Conservation (phyloP, 2,329 filamentous ascomycete genomes). For the Blumeria graminis region DNA sequence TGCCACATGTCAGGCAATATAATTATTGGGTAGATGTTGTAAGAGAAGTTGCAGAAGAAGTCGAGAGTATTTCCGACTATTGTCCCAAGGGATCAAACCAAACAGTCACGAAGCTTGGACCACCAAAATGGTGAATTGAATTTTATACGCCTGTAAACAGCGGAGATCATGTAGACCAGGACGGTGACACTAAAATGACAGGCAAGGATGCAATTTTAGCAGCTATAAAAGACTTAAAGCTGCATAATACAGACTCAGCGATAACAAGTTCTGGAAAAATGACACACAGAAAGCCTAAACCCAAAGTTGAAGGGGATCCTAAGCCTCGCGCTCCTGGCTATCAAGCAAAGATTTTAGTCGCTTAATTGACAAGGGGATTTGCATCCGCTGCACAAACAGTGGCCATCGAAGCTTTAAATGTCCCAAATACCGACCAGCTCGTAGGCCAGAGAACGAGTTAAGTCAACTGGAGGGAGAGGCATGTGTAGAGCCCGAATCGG, state of each 20-base stretch:
- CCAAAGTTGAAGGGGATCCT: neutral
- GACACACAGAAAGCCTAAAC: neutral
- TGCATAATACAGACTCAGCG: too few relatives aligned
- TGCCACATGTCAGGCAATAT: neutral
- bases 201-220: neutral
- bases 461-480: neutral
- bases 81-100: neutral
- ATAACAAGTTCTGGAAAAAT: too few relatives aligned
- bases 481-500: neutral
- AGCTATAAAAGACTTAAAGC: neutral
- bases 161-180: too few relatives aligned
- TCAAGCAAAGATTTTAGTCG: neutral
- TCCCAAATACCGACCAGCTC: neutral
- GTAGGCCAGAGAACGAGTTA: neutral
- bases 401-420: neutral
- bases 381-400: neutral
- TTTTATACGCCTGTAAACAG: neutral
- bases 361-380: neutral
- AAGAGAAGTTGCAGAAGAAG: neutral
- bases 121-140: neutral
- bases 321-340: neutral
- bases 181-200: neutral
- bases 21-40: neutral
- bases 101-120: neutral
- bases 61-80: neutral